These are phyloP conservation scores for Intubia oerlemansii DNA, from an alignment of 2,329 filamentous ascomycete species.

Conservation along the genomic window DNA sequence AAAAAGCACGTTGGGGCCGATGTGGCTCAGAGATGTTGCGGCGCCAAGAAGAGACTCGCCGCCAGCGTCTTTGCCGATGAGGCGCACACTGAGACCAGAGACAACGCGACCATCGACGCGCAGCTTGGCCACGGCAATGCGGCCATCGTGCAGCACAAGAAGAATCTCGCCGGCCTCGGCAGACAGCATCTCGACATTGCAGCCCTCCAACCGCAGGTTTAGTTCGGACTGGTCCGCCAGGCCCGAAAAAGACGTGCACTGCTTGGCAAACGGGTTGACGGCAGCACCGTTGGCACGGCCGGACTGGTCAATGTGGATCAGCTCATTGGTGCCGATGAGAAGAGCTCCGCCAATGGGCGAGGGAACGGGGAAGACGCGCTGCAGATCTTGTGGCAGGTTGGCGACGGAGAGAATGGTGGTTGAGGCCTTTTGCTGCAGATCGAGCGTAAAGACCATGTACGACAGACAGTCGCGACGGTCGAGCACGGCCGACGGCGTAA, in stretches of 20 bases:
- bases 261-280: slow-evolving; percentile 75
- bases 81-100: slow-evolving; percentile 57
- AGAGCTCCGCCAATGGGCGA: slow-evolving; percentile 75
- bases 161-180: slow-evolving; percentile 64
- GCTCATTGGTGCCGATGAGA: slow-evolving; percentile 68
- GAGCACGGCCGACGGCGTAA: slow-evolving; percentile 52
- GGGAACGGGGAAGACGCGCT: slow-evolving; percentile 61
- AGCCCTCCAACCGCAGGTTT: slow-evolving; percentile 60
- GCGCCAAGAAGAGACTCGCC: slow-evolving; percentile 37
- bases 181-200: slow-evolving; percentile 54
- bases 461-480: slow-evolving; percentile 69
- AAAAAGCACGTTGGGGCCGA: slow-evolving; percentile 43
- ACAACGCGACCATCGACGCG: slow-evolving; percentile 79
- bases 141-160: slow-evolving; percentile 58
- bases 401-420: slow-evolving; percentile 78
- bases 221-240: slow-evolving; percentile 74
- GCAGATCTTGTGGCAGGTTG: slow-evolving; percentile 71
- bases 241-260: slow-evolving; percentile 62
- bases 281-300: slow-evolving; percentile 84
- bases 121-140: slow-evolving; percentile 57
- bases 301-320: slow-evolving; percentile 90
- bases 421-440: slow-evolving; percentile 80
- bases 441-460: slow-evolving; percentile 89
- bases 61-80: slow-evolving; percentile 39
- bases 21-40: slow-evolving; percentile 45